phyloP scores from a whole-genome alignment of 148 eudicot genomes.

The Fagopyrum esculentum region DNA sequence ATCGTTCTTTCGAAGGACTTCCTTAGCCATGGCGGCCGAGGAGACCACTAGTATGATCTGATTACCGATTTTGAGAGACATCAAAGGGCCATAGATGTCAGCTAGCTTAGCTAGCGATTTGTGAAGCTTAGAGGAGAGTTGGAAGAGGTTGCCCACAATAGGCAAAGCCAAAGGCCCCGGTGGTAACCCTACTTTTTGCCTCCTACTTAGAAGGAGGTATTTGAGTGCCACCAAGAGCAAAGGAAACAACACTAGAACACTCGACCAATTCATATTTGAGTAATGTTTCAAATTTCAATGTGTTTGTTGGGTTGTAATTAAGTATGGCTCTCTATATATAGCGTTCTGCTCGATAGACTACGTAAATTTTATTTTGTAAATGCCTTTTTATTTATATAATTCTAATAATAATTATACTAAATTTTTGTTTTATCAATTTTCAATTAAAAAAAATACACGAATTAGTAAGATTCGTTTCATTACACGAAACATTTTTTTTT shows the following conservation, averaged over 20 bases:
- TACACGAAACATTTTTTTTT: no score
- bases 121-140: background rate
- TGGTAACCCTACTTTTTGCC: background rate
- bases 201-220: background rate
- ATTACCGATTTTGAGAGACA: background rate
- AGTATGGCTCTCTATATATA: no score
- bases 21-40: slow-evolving; percentile 1
- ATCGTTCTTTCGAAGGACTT: background rate
- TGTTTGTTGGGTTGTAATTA: no score
- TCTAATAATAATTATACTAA: no score
- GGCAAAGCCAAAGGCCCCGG: background rate
- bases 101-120: slow-evolving; percentile 1
- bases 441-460: no score
- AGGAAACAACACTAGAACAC: background rate
- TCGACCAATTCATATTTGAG: background rate
- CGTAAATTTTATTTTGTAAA: no score
- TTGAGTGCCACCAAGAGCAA: background rate
- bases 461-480: no score
- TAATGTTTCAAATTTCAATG: no score
- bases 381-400: no score
- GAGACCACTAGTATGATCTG: background rate
- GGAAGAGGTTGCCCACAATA: background rate
- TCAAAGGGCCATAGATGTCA: slow-evolving; percentile 7
- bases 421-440: no score
- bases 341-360: no score